phyloP scores from a whole-genome alignment of 192 early-diverging fungal genomes.

The Coemansia sp. region DNA sequence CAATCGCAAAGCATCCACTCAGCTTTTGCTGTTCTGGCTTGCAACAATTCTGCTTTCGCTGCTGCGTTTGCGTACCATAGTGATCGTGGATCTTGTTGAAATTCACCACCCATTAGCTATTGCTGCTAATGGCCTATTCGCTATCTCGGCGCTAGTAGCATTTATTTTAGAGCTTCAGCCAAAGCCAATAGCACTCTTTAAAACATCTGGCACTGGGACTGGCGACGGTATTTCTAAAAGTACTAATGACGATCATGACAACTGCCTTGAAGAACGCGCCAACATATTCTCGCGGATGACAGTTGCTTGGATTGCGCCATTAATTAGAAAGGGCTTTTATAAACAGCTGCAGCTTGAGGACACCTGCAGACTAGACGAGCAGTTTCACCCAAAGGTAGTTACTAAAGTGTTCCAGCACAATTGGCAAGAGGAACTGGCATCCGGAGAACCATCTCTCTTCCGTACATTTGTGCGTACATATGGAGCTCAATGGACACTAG shows the following conservation, averaged over 20 bases:
- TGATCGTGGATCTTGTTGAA: conserved; percentile 9
- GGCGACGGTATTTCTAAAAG: conserved; percentile 2
- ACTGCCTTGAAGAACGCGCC: conserved; percentile 73
- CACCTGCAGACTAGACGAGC: conserved; percentile 66
- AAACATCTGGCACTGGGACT: conserved; percentile 19
- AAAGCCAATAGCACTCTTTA: conserved; percentile 29
- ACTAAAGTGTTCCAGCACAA: conserved; percentile 68
- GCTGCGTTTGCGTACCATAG: conserved; percentile 37
- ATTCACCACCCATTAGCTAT: conserved; percentile 6
- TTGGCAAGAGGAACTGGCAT: conserved; percentile 73
- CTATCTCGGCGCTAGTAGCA: conserved; percentile 26
- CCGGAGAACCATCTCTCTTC: conserved; percentile 66
- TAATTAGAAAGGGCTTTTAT: conserved; percentile 75
- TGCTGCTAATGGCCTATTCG: conserved; percentile 11
- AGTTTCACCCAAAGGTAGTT: conserved; percentile 67
- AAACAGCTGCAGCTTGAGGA: conserved; percentile 80
- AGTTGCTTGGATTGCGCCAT: conserved; percentile 87
- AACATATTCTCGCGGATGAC: conserved; percentile 80
- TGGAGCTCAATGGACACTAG: conserved; percentile 66
- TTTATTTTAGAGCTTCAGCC: conserved; percentile 37
- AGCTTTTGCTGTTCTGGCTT: conserved; percentile 51
- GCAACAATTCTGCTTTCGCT: conserved; percentile 24
- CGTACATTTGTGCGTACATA: conserved; percentile 62
- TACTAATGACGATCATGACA: not conserved
- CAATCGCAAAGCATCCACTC: conserved; percentile 35